Conservation (phyloP, 2,329 filamentous ascomycete species). For the Lecanoromycetidae sp. region DNA sequence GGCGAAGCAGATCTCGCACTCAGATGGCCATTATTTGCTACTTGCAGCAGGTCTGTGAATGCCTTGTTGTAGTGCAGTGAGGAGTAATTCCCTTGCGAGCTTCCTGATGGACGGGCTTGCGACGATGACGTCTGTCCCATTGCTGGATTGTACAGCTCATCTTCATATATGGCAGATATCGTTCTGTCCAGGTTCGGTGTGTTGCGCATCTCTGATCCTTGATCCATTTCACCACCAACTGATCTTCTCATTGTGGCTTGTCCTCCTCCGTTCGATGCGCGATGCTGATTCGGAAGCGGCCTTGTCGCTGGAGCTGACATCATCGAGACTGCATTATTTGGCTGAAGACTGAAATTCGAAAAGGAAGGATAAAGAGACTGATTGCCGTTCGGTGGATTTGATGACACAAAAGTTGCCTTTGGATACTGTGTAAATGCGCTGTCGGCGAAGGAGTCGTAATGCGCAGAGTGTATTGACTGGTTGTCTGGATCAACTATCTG, state of each 20-base stretch:
- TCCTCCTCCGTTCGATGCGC: constrained; percentile 47
- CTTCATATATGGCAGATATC: constrained; percentile 72
- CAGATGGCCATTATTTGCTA: constrained; percentile 62
- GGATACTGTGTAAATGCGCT: constrained; percentile 31
- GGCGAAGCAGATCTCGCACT: constrained; percentile 50
- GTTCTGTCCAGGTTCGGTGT: constrained; percentile 71
- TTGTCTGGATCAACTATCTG: constrained; percentile 36
- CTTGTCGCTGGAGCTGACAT: constrained; percentile 46
- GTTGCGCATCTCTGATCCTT: constrained; percentile 33
- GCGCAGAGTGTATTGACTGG: constrained; percentile 30
- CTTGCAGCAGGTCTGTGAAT: constrained; percentile 64
- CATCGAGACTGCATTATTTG: constrained; percentile 32
- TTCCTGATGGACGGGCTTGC: constrained; percentile 41
- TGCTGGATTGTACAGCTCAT: constrained; percentile 70
- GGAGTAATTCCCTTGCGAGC: constrained; percentile 21
- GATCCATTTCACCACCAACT: constrained; percentile 41
- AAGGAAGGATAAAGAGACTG: constrained; percentile 37
- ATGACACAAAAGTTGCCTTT: constrained; percentile 44
- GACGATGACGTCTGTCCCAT: constrained; percentile 44
- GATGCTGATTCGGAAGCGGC: constrained; percentile 41
- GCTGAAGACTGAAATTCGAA: constrained; percentile 33
- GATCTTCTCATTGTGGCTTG: constrained; percentile 48
- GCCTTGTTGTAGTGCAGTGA: constrained; percentile 36
- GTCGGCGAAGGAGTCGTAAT: constrained; percentile 27
- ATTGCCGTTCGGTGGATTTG: constrained; percentile 42